A percentile compares a stretch with the other conserved stretches of the same genome.
These are phyloP conservation scores for Smallanthus sonchifolius DNA, from an alignment of 129 eudicot genomes.

Conservation along the genomic window DNA sequence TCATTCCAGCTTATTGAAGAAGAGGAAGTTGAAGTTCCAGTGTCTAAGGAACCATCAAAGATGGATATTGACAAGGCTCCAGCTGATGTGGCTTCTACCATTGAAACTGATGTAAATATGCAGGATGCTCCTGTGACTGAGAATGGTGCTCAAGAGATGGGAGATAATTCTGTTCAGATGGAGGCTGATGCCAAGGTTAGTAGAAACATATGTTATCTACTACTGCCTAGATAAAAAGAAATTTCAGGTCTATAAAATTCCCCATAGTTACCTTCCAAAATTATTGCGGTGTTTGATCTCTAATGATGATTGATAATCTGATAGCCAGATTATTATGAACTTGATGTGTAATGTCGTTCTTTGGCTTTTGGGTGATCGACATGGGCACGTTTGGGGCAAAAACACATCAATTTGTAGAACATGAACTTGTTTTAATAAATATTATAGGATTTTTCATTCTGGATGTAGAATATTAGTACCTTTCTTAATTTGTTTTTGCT, in stretches of 20 bases:
- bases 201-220: not conserved
- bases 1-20: slow-evolving; percentile 78
- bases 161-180: slow-evolving; percentile 64
- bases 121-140: slow-evolving; percentile 73
- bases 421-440: not conserved
- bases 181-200: slow-evolving; percentile 80
- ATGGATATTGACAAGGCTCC: slow-evolving; percentile 76
- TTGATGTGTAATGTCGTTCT: not conserved
- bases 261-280: not conserved
- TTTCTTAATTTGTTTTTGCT: not conserved
- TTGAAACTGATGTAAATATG: slow-evolving; percentile 76
- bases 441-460: not conserved
- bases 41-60: slow-evolving; percentile 54
- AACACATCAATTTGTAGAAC: not conserved
- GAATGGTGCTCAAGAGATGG: slow-evolving; percentile 61
- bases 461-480: not conserved
- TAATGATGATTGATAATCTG: not conserved
- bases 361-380: not conserved
- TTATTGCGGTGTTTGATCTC: not conserved
- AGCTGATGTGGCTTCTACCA: slow-evolving; percentile 38
- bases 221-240: not conserved
- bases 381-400: not conserved
- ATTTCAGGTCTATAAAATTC: not conserved
- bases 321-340: not conserved
- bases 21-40: slow-evolving; percentile 81